Base-by-base conservation (phyloP, 805 yeast genomes). In the Maudiozyma turicensis region DNA sequence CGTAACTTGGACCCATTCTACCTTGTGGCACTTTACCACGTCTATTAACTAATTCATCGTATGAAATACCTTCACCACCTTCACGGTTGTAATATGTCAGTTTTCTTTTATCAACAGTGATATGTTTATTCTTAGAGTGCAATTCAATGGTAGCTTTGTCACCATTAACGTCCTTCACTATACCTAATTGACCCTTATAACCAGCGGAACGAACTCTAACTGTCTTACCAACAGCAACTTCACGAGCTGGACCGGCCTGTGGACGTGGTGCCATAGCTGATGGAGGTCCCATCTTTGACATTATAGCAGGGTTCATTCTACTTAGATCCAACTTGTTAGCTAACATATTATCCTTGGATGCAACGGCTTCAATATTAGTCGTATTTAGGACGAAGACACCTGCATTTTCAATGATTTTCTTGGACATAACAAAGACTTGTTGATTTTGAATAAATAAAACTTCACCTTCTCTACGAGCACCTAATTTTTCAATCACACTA, bases 171-270 rank as follows among this genome's bases (percentile, higher is more conserved):
- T 93, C 98, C 56, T 86, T 84, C 41, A 93, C 87, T 55, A 87
- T 85, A 64, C 99, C 99, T 71, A 84, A 82, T 57, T 88, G 80
- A 43, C 99, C 98, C 70, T 93, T 93, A 66, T 91, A 88, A 44
- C 80, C 81, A 32, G 95, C 93, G n/a, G 96, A 88, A 60, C 85
- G 82, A 45, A 93, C 85, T 54, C 88, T 80, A 26, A 93, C 96
- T 50, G 84, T 84, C 61, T 87, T 88, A 57, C 87, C 85, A 37
- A 93, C 61, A 31, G 95, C 80, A 44, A 78, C 78, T 65, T 88
- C 96, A 56, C 95, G 80, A 8, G 95, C 96, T 48, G 82, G 79
- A 48, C 71, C 74, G 52, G 71, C 68, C 48, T 80, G 74, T 6
- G 47, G 49, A 30, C 77, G 74, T 5, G 81, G 73, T 34, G 53